These are phyloP conservation scores for Umbelopsis sp. DNA, from an alignment of 192 early-diverging fungal species.

Conservation along the genomic window DNA sequence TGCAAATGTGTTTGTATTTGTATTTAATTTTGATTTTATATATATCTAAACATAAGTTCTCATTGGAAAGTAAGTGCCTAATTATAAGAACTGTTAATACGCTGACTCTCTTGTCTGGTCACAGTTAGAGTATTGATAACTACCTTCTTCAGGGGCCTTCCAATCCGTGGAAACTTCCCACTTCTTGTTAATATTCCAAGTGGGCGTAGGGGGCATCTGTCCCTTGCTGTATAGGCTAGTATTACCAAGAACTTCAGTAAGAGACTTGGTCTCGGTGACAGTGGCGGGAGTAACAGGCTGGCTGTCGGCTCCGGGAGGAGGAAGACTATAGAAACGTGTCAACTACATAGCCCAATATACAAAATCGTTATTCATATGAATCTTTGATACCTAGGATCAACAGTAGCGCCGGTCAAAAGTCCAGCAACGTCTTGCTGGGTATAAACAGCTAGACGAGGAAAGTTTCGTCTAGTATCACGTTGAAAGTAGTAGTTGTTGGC, in stretches of 20 bases:
- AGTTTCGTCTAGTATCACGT: slow-evolving; percentile 90
- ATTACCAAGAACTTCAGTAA: slow-evolving; percentile 36
- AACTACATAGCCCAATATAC: not conserved
- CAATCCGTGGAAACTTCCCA: slow-evolving; percentile 43
- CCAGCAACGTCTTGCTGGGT: slow-evolving; percentile 76
- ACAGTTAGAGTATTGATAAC: not conserved
- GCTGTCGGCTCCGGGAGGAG: slow-evolving; percentile 26
- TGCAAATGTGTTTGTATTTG: slow-evolving; percentile 10
- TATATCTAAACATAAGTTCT: slow-evolving; percentile 15
- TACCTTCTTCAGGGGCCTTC: slow-evolving; percentile 40
- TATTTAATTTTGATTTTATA: slow-evolving; percentile 5
- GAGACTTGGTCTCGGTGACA: slow-evolving; percentile 31
- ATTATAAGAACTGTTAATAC: not conserved
- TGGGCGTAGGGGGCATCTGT: slow-evolving; percentile 31
- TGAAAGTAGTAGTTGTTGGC: slow-evolving; percentile 89
- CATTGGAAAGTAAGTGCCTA: slow-evolving; percentile 45
- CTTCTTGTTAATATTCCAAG: slow-evolving; percentile 29
- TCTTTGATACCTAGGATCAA: slow-evolving; percentile 38
- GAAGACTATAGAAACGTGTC: not conserved
- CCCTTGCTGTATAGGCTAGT: slow-evolving; percentile 28
- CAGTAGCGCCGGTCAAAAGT: slow-evolving; percentile 49
- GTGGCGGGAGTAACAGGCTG: slow-evolving; percentile 22
- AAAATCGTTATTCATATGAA: not conserved
- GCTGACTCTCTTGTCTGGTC: not conserved
- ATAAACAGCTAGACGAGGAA: slow-evolving; percentile 84